Conservation (phyloP, 345 rosid species). For the Lagerstroemia speciosa region DNA sequence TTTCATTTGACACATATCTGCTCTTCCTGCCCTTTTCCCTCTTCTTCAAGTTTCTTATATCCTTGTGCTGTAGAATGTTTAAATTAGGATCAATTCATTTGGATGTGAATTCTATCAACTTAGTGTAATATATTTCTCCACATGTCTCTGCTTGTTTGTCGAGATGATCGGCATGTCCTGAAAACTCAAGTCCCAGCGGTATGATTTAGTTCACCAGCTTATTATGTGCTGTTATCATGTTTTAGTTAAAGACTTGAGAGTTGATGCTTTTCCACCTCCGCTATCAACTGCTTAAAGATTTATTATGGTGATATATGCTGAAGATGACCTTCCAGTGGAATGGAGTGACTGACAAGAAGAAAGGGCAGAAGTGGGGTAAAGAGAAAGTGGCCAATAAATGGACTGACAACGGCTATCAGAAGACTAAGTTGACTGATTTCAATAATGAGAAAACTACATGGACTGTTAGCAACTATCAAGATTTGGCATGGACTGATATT, state of each 20-base stretch:
- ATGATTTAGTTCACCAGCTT: slow-evolving; percentile 18
- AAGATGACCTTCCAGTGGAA: slow-evolving; percentile 55
- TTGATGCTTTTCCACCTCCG: not conserved
- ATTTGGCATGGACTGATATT: not conserved
- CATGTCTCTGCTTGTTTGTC: slow-evolving; percentile 22
- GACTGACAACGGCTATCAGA: too few relatives aligned
- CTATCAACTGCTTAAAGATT: slow-evolving; percentile 2
- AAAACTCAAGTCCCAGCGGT: slow-evolving; percentile 47
- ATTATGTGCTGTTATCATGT: not conserved
- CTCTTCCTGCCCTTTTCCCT: not conserved
- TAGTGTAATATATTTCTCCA: too few relatives aligned
- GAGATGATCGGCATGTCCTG: slow-evolving; percentile 29
- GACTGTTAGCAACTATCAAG: slow-evolving; percentile 18
- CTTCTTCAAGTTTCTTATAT: not conserved
- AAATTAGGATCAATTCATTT: not conserved
- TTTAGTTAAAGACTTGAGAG: not conserved
- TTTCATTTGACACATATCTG: not conserved
- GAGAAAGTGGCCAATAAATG: slow-evolving; percentile 34
- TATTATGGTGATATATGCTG: slow-evolving; percentile 23
- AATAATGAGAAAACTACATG: slow-evolving; percentile 14
- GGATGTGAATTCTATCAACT: not conserved
- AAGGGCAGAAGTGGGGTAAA: slow-evolving; percentile 87
- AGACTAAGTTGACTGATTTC: too few relatives aligned
- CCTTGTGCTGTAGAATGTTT: not conserved
- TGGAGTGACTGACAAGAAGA: slow-evolving; percentile 79